Conservation (phyloP, 805 yeast species). For the Peterozyma xylosa region DNA sequence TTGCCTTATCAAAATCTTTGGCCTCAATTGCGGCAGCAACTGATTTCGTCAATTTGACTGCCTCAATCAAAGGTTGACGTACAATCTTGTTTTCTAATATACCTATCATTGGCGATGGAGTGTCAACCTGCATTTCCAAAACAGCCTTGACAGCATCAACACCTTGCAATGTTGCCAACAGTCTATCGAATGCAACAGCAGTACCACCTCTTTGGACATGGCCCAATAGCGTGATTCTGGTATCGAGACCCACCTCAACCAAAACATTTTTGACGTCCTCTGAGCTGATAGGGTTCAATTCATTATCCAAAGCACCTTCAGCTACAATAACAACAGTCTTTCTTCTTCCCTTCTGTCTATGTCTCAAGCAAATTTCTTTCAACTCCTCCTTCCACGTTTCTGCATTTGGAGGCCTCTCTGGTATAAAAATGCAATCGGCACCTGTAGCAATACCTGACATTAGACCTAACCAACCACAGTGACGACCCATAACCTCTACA, state of each 20-base stretch:
- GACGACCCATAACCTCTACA: slow-evolving; percentile 98
- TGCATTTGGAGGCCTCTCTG: slow-evolving; percentile 82
- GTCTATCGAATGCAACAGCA: slow-evolving; percentile 91
- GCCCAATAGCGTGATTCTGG: slow-evolving; percentile 91
- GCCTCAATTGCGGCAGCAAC: slow-evolving; percentile 82
- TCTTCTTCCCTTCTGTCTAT: slow-evolving; percentile 82
- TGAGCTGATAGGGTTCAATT: slow-evolving; percentile 74
- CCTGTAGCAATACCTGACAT: slow-evolving; percentile 97
- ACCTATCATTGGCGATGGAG: slow-evolving; percentile 94
- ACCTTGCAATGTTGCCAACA: slow-evolving; percentile 92
- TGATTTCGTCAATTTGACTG: slow-evolving; percentile 78
- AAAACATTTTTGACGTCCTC: slow-evolving; percentile 76
- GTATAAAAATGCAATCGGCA: slow-evolving; percentile 91
- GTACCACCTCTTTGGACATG: slow-evolving; percentile 99
- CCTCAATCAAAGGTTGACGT: slow-evolving; percentile 80
- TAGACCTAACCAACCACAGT: slow-evolving; percentile 97
- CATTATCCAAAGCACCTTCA: slow-evolving; percentile 89
- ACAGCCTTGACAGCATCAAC: slow-evolving; percentile 96
- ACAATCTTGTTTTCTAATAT: slow-evolving; percentile 81
- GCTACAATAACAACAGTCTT: slow-evolving; percentile 96
- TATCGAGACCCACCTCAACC: slow-evolving; percentile 82
- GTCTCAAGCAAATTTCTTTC: slow-evolving; percentile 66
- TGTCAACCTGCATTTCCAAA: slow-evolving; percentile 76
- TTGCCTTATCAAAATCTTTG: slow-evolving; percentile 81
- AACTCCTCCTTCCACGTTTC: slow-evolving; percentile 76